Conservation (phyloP, 1,139 yeast genomes). For the Wickerhamomyces sp. region DNA sequence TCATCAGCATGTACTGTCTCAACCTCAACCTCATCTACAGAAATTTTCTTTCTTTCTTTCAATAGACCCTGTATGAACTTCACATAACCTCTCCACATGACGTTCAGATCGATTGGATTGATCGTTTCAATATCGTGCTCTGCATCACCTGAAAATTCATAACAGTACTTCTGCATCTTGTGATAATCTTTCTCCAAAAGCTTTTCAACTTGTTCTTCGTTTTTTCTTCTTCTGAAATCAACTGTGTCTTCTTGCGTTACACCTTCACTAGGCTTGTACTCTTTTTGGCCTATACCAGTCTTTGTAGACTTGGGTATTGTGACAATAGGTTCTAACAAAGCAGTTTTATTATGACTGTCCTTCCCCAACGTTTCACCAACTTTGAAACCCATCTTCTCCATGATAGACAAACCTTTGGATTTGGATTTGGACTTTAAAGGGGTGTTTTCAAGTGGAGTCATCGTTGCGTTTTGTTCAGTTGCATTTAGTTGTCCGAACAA, state of each 20-base stretch:
- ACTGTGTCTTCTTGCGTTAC: slow-evolving; percentile 11
- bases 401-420: slow-evolving; percentile 44
- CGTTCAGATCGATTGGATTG: slow-evolving; percentile 29
- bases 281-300: slow-evolving; percentile 9
- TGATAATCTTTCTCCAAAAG: slow-evolving; percentile 13
- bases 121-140: slow-evolving; percentile 20
- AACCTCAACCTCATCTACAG: slow-evolving; percentile 2
- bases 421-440: slow-evolving; percentile 8
- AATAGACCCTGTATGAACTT: slow-evolving; percentile 9
- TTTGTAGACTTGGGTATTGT: slow-evolving; percentile 21
- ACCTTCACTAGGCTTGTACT: not conserved
- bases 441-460: slow-evolving; percentile 5
- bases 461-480: slow-evolving; percentile 6
- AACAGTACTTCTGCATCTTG: slow-evolving; percentile 28
- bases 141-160: slow-evolving; percentile 26
- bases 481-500: slow-evolving; percentile 8
- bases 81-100: slow-evolving; percentile 31
- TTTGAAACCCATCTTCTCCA: slow-evolving; percentile 54
- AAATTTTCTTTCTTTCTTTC: slow-evolving; percentile 5
- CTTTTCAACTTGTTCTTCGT: slow-evolving; percentile 13
- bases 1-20: slow-evolving; percentile 4
- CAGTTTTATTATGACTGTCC: slow-evolving; percentile 14
- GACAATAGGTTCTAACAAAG: slow-evolving; percentile 22
- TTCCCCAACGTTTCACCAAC: slow-evolving; percentile 40
- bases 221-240: slow-evolving; percentile 21